Conservation (phyloP, 371 early-diverging fungal species). For the Massospora cicadina region DNA sequence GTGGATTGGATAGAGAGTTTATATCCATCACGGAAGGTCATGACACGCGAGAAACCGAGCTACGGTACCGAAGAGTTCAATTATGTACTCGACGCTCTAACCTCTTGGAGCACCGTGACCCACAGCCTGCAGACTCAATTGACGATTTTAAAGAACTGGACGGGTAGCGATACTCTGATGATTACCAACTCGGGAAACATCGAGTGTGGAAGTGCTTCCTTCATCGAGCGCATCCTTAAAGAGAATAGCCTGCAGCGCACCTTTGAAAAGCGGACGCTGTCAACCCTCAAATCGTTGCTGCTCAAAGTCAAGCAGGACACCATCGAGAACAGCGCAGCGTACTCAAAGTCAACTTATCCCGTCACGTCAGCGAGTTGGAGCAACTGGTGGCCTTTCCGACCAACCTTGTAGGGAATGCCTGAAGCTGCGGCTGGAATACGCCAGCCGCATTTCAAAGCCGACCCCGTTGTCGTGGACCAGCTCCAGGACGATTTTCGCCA, state of each 20-base stretch:
- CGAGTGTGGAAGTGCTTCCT: slow-evolving; percentile 25
- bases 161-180: slow-evolving; percentile 43
- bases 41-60: slow-evolving; percentile 43
- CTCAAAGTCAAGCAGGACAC: slow-evolving; percentile 41
- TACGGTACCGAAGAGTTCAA: slow-evolving; percentile 53
- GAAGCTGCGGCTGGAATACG: slow-evolving; percentile 54
- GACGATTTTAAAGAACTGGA: slow-evolving; percentile 63
- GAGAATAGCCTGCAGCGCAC: slow-evolving; percentile 61
- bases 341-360: slow-evolving; percentile 48
- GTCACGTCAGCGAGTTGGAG: slow-evolving; percentile 38
- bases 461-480: slow-evolving; percentile 56
- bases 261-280: slow-evolving; percentile 54
- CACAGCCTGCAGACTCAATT: slow-evolving; percentile 49
- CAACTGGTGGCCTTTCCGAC: slow-evolving; percentile 60
- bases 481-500: slow-evolving; percentile 64
- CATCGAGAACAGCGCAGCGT: slow-evolving; percentile 38
- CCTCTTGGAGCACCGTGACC: slow-evolving; percentile 56
- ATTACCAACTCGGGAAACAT: slow-evolving; percentile 27
- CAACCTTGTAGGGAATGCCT: slow-evolving; percentile 59
- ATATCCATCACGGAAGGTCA: slow-evolving; percentile 47
- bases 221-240: slow-evolving; percentile 68
- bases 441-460: slow-evolving; percentile 44
- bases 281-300: slow-evolving; percentile 28
- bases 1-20: slow-evolving; percentile 58
- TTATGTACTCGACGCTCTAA: slow-evolving; percentile 46